Conservation (phyloP, 257 asterid species). For the Plantago major region DNA sequence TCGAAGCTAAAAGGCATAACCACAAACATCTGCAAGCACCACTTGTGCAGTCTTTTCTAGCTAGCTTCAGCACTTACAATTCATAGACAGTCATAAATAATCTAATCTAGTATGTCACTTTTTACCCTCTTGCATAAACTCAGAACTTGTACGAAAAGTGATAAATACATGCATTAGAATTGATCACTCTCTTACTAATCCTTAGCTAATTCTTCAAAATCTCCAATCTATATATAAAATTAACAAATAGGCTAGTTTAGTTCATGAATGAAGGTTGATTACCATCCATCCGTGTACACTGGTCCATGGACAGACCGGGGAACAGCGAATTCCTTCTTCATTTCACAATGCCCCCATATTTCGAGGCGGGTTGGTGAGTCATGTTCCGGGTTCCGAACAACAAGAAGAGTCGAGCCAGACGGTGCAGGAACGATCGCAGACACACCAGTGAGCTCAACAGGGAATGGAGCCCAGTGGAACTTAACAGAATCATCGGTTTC, state of each 20-base stretch:
- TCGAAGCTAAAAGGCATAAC: no score
- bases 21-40: no score
- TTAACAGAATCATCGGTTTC: constrained; percentile 26
- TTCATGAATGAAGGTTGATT: constrained; percentile 10
- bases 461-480: constrained; percentile 56
- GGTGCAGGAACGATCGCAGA: constrained; percentile 51
- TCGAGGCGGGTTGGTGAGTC: constrained; percentile 47
- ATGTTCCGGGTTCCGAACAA: constrained; percentile 50
- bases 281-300: constrained; percentile 64
- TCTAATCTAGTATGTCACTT: no score
- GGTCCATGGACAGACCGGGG: constrained; percentile 49
- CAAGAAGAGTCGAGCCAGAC: constrained; percentile 60
- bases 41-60: no score
- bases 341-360: constrained; percentile 48
- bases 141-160: no score
- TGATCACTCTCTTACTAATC: no score
- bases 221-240: no score
- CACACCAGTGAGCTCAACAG: constrained; percentile 48
- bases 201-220: no score
- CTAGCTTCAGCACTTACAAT: no score
- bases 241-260: background rate
- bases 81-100: no score
- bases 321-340: constrained; percentile 46
- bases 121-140: no score
- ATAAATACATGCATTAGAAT: no score